Evolutionary conservation across 306 rosid species (phyloP), one percentile per base, ranked within the genome.

Genomic region (Prunus fruticosa): DNA sequence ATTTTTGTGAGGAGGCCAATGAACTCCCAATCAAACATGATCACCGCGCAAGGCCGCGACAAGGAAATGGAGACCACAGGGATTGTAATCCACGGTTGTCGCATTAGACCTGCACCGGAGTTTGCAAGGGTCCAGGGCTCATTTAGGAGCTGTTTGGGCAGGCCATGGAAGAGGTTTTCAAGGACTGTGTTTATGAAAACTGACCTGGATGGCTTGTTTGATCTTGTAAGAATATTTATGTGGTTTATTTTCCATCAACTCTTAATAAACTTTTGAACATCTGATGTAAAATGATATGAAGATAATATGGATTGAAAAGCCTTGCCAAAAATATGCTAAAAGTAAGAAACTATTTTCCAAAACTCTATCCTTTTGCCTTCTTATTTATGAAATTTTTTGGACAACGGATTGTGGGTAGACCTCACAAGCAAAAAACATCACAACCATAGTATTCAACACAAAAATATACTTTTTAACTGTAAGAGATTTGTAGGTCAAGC

Each of bases 131-230:
- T 46, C 0, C 4, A 77, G 78, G 47, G 25, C 25, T 64, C 78
- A 0, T 65, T 54, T 32, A 77, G 46, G 14, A 91, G 70, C 6
- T 93, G 74, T 73, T 73, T 93, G n/a, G 98, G 96, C 0, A 70
- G 96, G 81, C 93, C 92, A 1, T 91, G 97, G 98, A 87, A 64
- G 75, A 80, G 69, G 70, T 93, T 86, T 18, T 88, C 97, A 0
- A 86, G 92, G 85, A 89, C 89, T 2, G 84, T 93, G 77, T 79
- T 84, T 22, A 14, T 88, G 9, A 85, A 82, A 69, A 82, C 75
- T 11, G 87, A 91, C 58, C 16, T 25, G 25, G 25, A 25, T 25
- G 25, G 25, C 25, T 25, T 56, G 27, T 20, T 11, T 53, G 9
- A 9, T 56, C 28, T 10, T 56, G 5, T 8, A n/a, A 56, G 1